Base-by-base conservation (phyloP, 139 green algal species). In the Chlamydomonas schloesseri region DNA sequence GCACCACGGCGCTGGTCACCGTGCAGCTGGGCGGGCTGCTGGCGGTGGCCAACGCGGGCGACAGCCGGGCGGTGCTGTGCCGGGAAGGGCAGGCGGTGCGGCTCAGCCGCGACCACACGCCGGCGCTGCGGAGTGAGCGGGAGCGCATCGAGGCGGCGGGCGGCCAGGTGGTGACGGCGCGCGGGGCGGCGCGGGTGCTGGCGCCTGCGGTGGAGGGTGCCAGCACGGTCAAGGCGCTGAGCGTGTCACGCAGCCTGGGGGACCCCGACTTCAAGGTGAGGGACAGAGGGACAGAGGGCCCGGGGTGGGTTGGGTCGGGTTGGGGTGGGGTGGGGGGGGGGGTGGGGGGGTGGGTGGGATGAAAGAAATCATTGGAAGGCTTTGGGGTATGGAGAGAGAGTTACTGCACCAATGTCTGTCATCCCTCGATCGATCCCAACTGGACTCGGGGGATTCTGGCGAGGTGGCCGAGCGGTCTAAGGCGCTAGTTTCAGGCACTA, bases 21-120 rank as follows among this genome's bases (percentile, higher is more conserved):
- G 42, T 99, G n/a, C 23, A 98, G 24, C 73, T 64, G 29, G 91
- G 88, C 24, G 46, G 72, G 13, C 65, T 73, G 33, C 86, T 98
- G 76, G 76, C 90, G 29, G 90, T 98, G 3, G 96, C 96, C 26
- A 97, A 98, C 81, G 92, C 95, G 18, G 97, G 97, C 10, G 97
- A 99, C 89, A 96, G 96, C 88, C 83, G 97, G 5, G 94, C 95
- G 14, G 94, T 99, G 72, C 74, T 99, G 36, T 96, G 93, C 83
- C 71, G 94, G 9, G 75, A 70, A 10, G 94, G 94, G 14, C 72
- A 91, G 64, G 93, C 96, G 21, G 73, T 97, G 57, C 73, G 83
- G 29, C 91, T 98, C 26, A 96, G 85, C 31, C 68, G 79, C 26
- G 97, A 98, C 88, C 97, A 99, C 80, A 97, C 91, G 3, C 93